These are phyloP conservation scores for Serendipita sp. DNA, from an alignment of 768 basidiomycete genomes.

Conservation along the genomic window DNA sequence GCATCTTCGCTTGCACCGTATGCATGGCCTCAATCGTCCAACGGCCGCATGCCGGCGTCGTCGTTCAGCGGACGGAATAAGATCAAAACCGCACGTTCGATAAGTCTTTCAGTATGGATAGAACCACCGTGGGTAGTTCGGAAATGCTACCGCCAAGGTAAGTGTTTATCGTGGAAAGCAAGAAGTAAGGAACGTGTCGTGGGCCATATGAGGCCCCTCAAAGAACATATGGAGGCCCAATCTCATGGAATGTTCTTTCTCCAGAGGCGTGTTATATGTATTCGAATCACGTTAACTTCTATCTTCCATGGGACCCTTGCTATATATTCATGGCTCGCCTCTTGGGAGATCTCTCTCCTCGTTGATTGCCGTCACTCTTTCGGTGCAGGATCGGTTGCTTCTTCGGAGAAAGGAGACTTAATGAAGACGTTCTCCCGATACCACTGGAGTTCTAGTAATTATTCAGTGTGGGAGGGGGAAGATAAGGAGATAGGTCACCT, in stretches of 20 bases:
- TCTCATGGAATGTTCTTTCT: too few relatives aligned
- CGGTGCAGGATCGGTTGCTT: neutral
- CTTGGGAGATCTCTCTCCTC: neutral
- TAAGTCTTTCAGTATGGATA: neutral
- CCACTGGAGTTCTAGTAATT: slow-evolving; percentile 51
- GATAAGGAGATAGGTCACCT: slow-evolving; percentile 27
- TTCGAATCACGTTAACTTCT: too few relatives aligned
- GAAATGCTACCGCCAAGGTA: neutral
- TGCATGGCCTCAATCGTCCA: too few relatives aligned
- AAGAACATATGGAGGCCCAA: neutral
- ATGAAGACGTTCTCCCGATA: slow-evolving; percentile 64
- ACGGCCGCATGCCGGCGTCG: neutral
- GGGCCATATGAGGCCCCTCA: neutral
- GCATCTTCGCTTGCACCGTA: too few relatives aligned
- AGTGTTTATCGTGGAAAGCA: neutral
- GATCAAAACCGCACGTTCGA: neutral
- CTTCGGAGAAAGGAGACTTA: neutral
- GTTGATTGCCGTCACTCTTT: too few relatives aligned
- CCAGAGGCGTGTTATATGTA: too few relatives aligned
- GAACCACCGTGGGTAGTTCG: neutral
- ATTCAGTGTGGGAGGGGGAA: too few relatives aligned
- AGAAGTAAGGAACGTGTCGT: neutral
- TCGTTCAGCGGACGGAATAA: neutral
- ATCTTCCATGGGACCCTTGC: neutral
- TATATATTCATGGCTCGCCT: neutral